Conservation (phyloP, 441 rosid genomes). For the Corymbia calophylla region DNA sequence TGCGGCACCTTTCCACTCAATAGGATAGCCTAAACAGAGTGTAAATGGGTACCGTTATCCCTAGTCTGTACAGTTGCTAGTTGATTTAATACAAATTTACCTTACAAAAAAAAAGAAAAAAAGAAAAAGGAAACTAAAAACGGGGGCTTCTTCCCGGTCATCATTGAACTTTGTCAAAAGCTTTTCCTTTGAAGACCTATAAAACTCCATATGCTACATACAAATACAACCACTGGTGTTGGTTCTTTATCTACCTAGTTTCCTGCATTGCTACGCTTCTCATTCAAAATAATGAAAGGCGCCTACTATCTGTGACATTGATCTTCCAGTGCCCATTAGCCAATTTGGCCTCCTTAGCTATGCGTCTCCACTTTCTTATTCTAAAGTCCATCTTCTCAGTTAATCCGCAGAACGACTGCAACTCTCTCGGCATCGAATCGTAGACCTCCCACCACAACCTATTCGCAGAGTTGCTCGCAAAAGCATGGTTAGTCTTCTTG, state of each 20-base stretch:
- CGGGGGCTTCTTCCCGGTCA: background rate
- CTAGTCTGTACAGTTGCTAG: too few species aligned
- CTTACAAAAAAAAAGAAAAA: too few species aligned
- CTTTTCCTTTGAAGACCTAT: background rate
- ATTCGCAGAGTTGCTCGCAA: slow-evolving; percentile 57
- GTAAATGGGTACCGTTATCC: too few species aligned
- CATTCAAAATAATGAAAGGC: slow-evolving; percentile 12
- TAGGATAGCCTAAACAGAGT: too few species aligned
- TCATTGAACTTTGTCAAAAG: background rate
- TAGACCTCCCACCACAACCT: slow-evolving; percentile 64
- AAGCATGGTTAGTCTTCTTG: slow-evolving; percentile 17
- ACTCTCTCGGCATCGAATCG: slow-evolving; percentile 45
- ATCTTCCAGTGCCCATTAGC: slow-evolving; percentile 55
- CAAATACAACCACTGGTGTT: background rate
- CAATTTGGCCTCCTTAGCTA: slow-evolving; percentile 25
- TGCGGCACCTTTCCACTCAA: too few species aligned
- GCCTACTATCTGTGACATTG: slow-evolving; percentile 39
- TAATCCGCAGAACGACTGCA: slow-evolving; percentile 46
- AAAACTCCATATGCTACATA: background rate
- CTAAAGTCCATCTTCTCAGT: slow-evolving; percentile 25
- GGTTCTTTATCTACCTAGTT: background rate
- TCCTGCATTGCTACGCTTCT: background rate
- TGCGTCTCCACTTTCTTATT: slow-evolving; percentile 43
- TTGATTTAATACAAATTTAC: too few species aligned
- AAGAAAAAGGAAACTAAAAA: background rate